These are phyloP conservation scores for Thelonectria blattea DNA, from an alignment of 2,329 filamentous ascomycete species.

Conservation along the genomic window DNA sequence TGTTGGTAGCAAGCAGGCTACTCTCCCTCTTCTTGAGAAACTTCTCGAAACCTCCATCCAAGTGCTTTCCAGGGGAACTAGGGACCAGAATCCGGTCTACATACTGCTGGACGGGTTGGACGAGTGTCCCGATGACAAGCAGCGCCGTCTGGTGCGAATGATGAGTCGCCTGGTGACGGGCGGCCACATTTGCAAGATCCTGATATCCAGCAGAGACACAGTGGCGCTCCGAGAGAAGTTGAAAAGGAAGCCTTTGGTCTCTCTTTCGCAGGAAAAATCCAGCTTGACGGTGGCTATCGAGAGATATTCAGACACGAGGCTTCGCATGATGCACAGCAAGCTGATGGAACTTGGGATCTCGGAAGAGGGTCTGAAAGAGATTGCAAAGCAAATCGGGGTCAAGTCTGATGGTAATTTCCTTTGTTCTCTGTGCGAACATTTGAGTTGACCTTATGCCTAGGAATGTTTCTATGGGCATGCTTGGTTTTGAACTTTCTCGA, in stretches of 20 bases:
- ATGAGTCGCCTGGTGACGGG: conserved; percentile 10
- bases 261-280: conserved; percentile 17
- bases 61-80: conserved; percentile 5
- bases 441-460: background rate
- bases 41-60: conserved; percentile 9
- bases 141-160: conserved; percentile 3
- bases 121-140: conserved; percentile 20
- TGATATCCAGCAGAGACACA: conserved; percentile 17
- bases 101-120: conserved; percentile 23
- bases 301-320: too few species aligned
- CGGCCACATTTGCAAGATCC: conserved; percentile 14
- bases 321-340: too few species aligned
- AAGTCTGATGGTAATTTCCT: conserved; percentile 22
- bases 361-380: background rate
- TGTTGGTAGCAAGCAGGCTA: conserved; percentile 23
- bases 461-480: conserved; percentile 31
- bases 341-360: too few species aligned
- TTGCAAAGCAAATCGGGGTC: background rate
- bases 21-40: background rate
- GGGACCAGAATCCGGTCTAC: conserved; percentile 10
- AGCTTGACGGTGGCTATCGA: background rate
- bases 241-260: conserved; percentile 11
- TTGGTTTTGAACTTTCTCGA: conserved; percentile 29
- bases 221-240: background rate
- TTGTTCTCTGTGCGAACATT: too few species aligned